Conservation (phyloP, 495 filamentous ascomycete species). For the Hypoxylon rickii region DNA sequence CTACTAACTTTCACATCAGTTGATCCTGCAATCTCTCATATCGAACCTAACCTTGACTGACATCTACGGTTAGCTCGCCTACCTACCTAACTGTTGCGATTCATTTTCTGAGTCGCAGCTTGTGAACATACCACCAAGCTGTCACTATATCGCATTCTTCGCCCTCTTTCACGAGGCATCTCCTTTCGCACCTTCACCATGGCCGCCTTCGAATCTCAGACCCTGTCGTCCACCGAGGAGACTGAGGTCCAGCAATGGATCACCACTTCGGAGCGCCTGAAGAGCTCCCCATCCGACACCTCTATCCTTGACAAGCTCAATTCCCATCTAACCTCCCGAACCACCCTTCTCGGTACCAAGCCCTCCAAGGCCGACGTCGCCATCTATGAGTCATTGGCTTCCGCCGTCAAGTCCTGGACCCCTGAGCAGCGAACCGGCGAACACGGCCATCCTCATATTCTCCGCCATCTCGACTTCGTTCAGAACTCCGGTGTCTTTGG, state of each 20-base stretch:
- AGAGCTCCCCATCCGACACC: slow-evolving; percentile 55
- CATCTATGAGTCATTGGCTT: slow-evolving; percentile 79
- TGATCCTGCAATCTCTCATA: too few species aligned
- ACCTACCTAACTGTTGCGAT: slow-evolving; percentile 9
- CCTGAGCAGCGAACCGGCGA: slow-evolving; percentile 89
- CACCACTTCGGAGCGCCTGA: slow-evolving; percentile 70
- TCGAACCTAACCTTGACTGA: too few species aligned
- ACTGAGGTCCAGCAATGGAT: slow-evolving; percentile 89
- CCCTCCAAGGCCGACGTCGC: slow-evolving; percentile 88
- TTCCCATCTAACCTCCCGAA: slow-evolving; percentile 81
- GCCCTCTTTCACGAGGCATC: slow-evolving; percentile 52
- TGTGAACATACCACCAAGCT: slow-evolving; percentile 46
- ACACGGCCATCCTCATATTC: slow-evolving; percentile 86
- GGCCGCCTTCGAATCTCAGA: slow-evolving; percentile 68
- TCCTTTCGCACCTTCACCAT: slow-evolving; percentile 46
- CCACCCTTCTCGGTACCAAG: slow-evolving; percentile 87
- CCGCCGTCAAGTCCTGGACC: slow-evolving; percentile 77
- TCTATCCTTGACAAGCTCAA: slow-evolving; percentile 78
- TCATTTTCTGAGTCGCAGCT: slow-evolving; percentile 16
- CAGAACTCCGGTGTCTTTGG: slow-evolving; percentile 84
- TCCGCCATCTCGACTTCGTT: slow-evolving; percentile 91
- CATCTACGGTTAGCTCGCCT: too few species aligned
- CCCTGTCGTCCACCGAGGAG: slow-evolving; percentile 76
- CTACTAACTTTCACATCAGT: slow-evolving; percentile 6
- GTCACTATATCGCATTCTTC: slow-evolving; percentile 49